These are phyloP conservation scores for Sindora glabra DNA, from an alignment of 306 rosid species.

Conservation along the genomic window DNA sequence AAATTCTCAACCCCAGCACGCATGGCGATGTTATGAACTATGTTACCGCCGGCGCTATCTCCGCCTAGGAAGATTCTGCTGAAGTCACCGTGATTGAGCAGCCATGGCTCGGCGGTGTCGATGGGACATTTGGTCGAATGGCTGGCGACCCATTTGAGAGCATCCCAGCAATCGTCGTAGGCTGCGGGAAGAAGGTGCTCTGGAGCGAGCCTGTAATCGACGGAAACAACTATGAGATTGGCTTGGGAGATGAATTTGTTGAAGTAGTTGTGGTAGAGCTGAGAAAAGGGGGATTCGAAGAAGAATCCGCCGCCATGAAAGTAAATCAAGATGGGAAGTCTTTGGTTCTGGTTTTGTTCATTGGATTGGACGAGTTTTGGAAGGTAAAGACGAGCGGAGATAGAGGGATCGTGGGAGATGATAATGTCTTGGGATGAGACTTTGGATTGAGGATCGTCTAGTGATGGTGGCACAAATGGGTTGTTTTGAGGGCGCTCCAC, in stretches of 20 bases:
- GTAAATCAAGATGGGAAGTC: constrained; percentile 43
- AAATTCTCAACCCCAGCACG: constrained; percentile 32
- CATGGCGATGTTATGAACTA: constrained; percentile 39
- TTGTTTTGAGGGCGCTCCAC: constrained; percentile 17
- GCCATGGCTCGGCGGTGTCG: constrained; percentile 36
- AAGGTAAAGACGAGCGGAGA: constrained; percentile 38
- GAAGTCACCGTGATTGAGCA: constrained; percentile 23
- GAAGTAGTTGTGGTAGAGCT: constrained; percentile 17
- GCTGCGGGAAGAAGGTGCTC: constrained; percentile 35
- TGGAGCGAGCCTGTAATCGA: constrained; percentile 46
- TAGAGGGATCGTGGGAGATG: constrained; percentile 28
- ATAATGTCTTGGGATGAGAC: constrained; percentile 44
- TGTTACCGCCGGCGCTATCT: constrained; percentile 54
- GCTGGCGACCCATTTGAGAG: constrained; percentile 34
- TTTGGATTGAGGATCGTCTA: constrained; percentile 19
- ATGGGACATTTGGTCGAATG: background rate
- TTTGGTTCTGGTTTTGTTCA: background rate
- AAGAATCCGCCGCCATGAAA: constrained; percentile 43
- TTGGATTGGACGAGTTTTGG: constrained; percentile 12
- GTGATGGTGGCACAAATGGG: constrained; percentile 19
- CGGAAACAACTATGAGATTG: constrained; percentile 30
- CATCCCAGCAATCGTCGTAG: constrained; percentile 36
- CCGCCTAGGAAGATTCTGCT: constrained; percentile 36
- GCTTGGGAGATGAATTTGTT: constrained; percentile 21
- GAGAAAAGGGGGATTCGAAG: constrained; percentile 36